Conservation (phyloP, 768 basidiomycete species). For the Pholiota molesta region DNA sequence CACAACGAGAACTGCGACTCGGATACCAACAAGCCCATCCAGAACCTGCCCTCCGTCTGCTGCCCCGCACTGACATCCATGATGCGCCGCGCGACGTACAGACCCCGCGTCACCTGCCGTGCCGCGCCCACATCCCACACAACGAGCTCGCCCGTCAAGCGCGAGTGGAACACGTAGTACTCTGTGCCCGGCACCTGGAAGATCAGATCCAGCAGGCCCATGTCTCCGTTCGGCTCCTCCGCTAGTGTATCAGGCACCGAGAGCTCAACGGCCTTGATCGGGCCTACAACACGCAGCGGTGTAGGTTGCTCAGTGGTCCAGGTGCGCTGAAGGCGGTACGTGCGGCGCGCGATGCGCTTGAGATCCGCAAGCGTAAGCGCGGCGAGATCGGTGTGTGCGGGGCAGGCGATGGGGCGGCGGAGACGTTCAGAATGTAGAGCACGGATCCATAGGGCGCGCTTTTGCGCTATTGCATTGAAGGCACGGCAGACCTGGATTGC, state of each 20-base stretch:
- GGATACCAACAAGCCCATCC: conserved; percentile 26
- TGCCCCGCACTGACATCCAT: conserved; percentile 32
- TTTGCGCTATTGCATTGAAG: conserved; percentile 23
- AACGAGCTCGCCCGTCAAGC: conserved; percentile 14
- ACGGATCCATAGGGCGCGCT: conserved; percentile 32
- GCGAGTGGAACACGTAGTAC: conserved; percentile 28
- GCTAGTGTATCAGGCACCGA: not conserved
- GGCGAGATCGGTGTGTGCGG: conserved; percentile 28
- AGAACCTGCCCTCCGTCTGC: conserved; percentile 26
- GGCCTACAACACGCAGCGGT: conserved; percentile 15
- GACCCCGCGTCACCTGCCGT: conserved; percentile 14
- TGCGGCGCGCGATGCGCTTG: conserved; percentile 28
- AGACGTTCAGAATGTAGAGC: conserved; percentile 25
- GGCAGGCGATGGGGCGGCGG: conserved; percentile 31
- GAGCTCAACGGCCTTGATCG: conserved; percentile 20
- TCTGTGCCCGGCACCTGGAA: conserved; percentile 32
- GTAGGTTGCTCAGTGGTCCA: conserved; percentile 27
- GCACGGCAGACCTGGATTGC: conserved; percentile 22
- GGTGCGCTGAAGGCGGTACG: conserved; percentile 31
- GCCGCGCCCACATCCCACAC: conserved; percentile 24
- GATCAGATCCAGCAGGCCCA: conserved; percentile 23
- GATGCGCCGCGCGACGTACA: conserved; percentile 18
- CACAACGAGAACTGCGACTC: conserved; percentile 5
- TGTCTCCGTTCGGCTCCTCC: not conserved
- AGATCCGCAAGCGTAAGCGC: conserved; percentile 21